Base-by-base conservation (phyloP, 768 basidiomycete genomes). In the Trametes villosa region DNA sequence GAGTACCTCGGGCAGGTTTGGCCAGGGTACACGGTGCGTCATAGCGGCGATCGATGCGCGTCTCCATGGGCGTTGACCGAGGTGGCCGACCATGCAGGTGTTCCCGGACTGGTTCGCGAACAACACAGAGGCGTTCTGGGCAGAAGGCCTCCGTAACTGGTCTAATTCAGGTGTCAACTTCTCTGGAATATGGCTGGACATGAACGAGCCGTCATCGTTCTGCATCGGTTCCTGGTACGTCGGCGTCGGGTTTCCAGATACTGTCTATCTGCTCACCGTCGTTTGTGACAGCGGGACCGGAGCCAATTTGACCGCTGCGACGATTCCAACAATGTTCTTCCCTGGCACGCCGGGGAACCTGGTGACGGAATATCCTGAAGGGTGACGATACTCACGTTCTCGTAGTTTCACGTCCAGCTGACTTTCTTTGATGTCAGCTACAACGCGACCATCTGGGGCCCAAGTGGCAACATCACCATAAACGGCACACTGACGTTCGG, bases 1-100 rank as follows among this genome's bases (percentile, higher is more conserved):
- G 81, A 86, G 66, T 92, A 88, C 70, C 69, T 90, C 1, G 91
- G 91, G 12, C 80, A 86, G 68, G 89, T 91, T 9, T 92, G 88
- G 89, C 89, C 90, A 17, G 88, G 90, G 24, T 87, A 83, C 72
- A 86, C 87, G 8, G 88, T 85, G 34, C 18, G 79, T 68, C 20
- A 17, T 41, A 20, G 9, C 12, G 30, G 6, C 20, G 22, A 33
- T 53, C 36, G 15, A 9, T 33, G 8, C 3, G 36, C 24, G 27
- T 20, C 6, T 52, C 22, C 11, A 3, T 38, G 49, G 27, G 64
- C 67, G 49, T 73, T 34, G 9, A 9, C 31, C 30, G 20, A 40
- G 24, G 13, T 22, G 18, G 17, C 15, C 17, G 24, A 5, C 4
- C 22, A n/a, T 26, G n/a, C 36, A 81, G 83, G 81, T 78, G 30